Evolutionary conservation across 139 green algal species (phyloP).

Genomic region (Chlamydomonas incerta): DNA sequence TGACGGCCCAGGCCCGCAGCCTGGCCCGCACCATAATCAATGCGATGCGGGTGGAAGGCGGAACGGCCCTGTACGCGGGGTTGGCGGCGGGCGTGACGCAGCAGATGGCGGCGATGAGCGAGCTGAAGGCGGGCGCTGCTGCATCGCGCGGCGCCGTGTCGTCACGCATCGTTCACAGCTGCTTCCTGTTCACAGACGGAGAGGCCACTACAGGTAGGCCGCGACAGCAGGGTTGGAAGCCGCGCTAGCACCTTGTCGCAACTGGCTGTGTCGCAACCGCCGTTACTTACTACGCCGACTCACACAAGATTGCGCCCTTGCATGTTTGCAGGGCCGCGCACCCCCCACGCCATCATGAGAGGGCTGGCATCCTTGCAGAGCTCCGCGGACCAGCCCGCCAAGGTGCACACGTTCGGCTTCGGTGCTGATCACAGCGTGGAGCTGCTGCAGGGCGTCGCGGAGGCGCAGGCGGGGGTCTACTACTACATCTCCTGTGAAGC

Average conservation of each 20-base stretch:
- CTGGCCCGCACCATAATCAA: slow-evolving; percentile 31
- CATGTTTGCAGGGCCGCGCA: not conserved
- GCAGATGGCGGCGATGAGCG: slow-evolving; percentile 21
- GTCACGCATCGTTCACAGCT: not conserved
- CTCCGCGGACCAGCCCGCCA: slow-evolving; percentile 21
- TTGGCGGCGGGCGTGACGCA: slow-evolving; percentile 29
- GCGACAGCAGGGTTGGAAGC: no score
- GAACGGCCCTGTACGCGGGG: slow-evolving; percentile 50
- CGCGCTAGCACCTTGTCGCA: no score
- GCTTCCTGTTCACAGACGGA: slow-evolving; percentile 62
- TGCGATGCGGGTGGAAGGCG: not conserved
- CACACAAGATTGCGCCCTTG: no score
- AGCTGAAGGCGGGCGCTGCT: no score
- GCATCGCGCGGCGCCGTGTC: not conserved
- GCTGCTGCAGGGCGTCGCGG: slow-evolving; percentile 58
- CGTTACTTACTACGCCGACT: no score
- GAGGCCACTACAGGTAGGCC: no score
- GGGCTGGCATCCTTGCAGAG: not conserved
- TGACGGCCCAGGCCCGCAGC: slow-evolving; percentile 1
- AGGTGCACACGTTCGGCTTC: slow-evolving; percentile 63
- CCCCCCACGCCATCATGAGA: not conserved
- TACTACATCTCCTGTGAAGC: slow-evolving; percentile 56
- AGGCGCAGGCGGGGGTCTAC: slow-evolving; percentile 53
- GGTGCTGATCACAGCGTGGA: slow-evolving; percentile 44
- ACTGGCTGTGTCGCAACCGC: no score